Evolutionary conservation across 202 grass and related monocot genomes (phyloP).

Genomic region (Zoysia matrella): DNA sequence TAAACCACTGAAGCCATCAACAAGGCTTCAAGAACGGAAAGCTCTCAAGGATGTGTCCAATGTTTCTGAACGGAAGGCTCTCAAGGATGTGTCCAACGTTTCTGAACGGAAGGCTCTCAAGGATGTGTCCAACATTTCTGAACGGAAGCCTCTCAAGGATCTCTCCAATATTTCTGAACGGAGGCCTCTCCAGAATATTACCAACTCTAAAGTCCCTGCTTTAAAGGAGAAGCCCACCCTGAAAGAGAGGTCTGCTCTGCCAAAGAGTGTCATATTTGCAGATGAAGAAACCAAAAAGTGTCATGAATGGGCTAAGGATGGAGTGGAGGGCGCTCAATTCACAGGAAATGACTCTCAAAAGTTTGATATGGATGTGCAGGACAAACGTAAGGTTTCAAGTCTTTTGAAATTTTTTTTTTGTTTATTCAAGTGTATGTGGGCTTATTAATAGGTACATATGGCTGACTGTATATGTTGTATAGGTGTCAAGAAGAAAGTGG

Average conservation of each 20-base stretch:
- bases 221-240: constrained; percentile 43
- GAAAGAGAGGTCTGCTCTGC: constrained; percentile 36
- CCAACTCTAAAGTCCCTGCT: constrained; percentile 42
- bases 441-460: background rate
- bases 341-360: constrained; percentile 61
- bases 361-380: constrained; percentile 47
- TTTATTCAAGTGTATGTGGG: background rate
- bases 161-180: too few species aligned
- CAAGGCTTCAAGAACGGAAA: constrained; percentile 53
- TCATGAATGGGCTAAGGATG: constrained; percentile 68
- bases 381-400: constrained; percentile 48
- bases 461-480: constrained; percentile 13
- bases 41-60: constrained; percentile 69
- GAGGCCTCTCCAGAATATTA: constrained; percentile 46
- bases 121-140: background rate
- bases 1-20: constrained; percentile 55
- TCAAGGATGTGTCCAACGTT: constrained; percentile 41
- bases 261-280: constrained; percentile 33
- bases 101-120: constrained; percentile 56
- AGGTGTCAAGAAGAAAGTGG: constrained; percentile 74
- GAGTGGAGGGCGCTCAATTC: constrained; percentile 54
- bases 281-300: constrained; percentile 59
- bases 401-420: constrained; percentile 17
- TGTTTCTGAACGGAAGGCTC: constrained; percentile 34
- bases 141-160: too few species aligned